Evolutionary conservation across 1,139 yeast genomes (phyloP).

Genomic region (Yamadazyma sp.): DNA sequence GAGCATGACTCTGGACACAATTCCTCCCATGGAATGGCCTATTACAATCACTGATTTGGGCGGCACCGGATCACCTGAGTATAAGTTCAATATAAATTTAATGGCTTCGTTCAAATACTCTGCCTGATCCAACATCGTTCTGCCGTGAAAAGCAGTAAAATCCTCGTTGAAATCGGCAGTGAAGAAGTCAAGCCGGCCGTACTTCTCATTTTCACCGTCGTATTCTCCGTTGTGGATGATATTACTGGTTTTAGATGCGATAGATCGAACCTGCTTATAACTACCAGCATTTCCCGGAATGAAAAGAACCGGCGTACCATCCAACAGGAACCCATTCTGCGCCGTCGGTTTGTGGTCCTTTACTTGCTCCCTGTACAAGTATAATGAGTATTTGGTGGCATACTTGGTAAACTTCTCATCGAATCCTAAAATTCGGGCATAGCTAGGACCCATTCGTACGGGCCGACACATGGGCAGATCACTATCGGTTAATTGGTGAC

Average conservation of each 20-base stretch:
- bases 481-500: slow-evolving; percentile 26
- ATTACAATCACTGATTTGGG: slow-evolving; percentile 78
- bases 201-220: slow-evolving; percentile 23
- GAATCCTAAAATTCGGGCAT: slow-evolving; percentile 70
- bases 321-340: slow-evolving; percentile 39
- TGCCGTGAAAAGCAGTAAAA: slow-evolving; percentile 94
- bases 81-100: slow-evolving; percentile 67
- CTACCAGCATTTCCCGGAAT: slow-evolving; percentile 99
- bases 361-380: slow-evolving; percentile 75
- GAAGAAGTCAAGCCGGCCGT: slow-evolving; percentile 66
- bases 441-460: slow-evolving; percentile 75
- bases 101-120: slow-evolving; percentile 91
- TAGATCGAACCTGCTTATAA: slow-evolving; percentile 81
- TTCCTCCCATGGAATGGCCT: slow-evolving; percentile 98
- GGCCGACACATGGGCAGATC: slow-evolving; percentile 50
- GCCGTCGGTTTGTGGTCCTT: slow-evolving; percentile 57
- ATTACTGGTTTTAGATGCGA: slow-evolving; percentile 77
- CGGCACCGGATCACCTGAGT: slow-evolving; percentile 32
- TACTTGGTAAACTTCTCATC: slow-evolving; percentile 69
- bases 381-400: slow-evolving; percentile 78
- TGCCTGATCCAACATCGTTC: slow-evolving; percentile 91
- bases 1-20: slow-evolving; percentile 80
- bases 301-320: slow-evolving; percentile 85
- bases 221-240: slow-evolving; percentile 39
- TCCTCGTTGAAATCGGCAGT: slow-evolving; percentile 95